A percentile compares a stretch with the other conserved stretches of the same genome.
Evolutionary conservation across 331 rosid species (phyloP).

Genomic region (Saraca asoca): DNA sequence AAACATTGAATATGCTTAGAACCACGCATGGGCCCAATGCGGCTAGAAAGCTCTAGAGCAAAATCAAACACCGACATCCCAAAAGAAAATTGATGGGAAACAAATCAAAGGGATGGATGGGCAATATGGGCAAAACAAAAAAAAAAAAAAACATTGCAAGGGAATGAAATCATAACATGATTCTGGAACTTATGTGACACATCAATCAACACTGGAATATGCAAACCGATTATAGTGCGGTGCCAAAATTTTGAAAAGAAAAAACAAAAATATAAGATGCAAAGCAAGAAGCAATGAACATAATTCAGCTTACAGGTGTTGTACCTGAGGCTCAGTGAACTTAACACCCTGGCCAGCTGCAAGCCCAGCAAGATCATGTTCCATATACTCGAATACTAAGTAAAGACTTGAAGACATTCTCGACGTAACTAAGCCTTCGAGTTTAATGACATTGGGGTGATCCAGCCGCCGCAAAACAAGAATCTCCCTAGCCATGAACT

Average conservation of each 20-base stretch:
- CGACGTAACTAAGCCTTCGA: conserved; percentile 92
- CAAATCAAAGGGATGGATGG: conserved; percentile 23
- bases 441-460: conserved; percentile 95
- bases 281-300: conserved; percentile 19
- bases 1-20: conserved; percentile 30
- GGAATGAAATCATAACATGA: conserved; percentile 30
- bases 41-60: conserved; percentile 37
- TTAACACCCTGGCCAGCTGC: conserved; percentile 76
- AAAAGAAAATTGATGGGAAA: conserved; percentile 29
- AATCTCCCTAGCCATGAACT: conserved; percentile 99
- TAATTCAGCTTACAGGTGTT: conserved; percentile 33
- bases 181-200: conserved; percentile 21
- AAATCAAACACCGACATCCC: conserved; percentile 33
- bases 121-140: conserved; percentile 12
- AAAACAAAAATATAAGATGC: no score
- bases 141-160: background rate
- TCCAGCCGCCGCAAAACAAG: conserved; percentile 82
- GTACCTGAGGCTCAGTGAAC: conserved; percentile 95
- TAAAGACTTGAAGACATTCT: conserved; percentile 99
- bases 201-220: conserved; percentile 22
- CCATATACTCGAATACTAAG: conserved; percentile 96
- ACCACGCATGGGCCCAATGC: conserved; percentile 44
- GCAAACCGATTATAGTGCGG: conserved; percentile 21
- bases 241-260: conserved; percentile 9
- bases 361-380: conserved; percentile 96